phyloP scores from a whole-genome alignment of 2,329 filamentous ascomycete genomes.

The Mycogone perniciosa region DNA sequence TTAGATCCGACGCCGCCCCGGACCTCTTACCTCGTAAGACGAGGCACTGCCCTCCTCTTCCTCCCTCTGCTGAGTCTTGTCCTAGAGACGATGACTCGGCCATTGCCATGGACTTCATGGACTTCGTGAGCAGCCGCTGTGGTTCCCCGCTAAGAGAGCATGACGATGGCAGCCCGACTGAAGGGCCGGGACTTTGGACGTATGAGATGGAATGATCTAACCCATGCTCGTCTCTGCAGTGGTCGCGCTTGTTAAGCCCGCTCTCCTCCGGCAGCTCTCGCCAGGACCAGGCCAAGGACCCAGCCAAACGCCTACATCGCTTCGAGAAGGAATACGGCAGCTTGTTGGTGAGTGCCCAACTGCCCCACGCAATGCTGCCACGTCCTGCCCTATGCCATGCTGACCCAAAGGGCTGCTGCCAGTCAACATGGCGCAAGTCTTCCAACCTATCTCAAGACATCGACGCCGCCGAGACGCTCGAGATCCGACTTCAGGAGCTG shows the following conservation, averaged over 20 bases:
- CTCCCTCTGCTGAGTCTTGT: constrained; percentile 2
- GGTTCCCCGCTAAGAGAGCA: not conserved
- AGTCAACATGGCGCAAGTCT: constrained; percentile 54
- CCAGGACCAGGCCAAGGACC: constrained; percentile 56
- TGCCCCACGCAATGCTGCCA: not conserved
- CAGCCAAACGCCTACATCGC: constrained; percentile 56
- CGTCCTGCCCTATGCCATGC: not conserved
- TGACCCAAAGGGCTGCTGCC: constrained; percentile 11
- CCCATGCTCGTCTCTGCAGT: constrained; percentile 35
- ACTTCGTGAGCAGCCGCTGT: constrained; percentile 42
- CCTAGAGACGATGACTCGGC: constrained; percentile 35
- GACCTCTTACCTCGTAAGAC: constrained; percentile 3
- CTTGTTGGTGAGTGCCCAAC: constrained; percentile 46
- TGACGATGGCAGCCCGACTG: not conserved
- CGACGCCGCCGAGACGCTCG: constrained; percentile 57
- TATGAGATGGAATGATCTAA: constrained; percentile 3
- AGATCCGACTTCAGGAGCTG: constrained; percentile 56
- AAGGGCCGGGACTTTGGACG: not conserved
- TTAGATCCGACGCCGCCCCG: constrained; percentile 4
- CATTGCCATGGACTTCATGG: constrained; percentile 55
- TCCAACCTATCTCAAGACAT: constrained; percentile 54
- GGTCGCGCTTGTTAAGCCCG: constrained; percentile 61
- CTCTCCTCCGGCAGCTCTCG: constrained; percentile 49
- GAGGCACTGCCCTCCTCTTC: not conserved
- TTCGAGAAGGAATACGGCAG: constrained; percentile 62